Evolutionary conservation across 345 rosid species (phyloP).

Genomic region (Microcos paniculata): DNA sequence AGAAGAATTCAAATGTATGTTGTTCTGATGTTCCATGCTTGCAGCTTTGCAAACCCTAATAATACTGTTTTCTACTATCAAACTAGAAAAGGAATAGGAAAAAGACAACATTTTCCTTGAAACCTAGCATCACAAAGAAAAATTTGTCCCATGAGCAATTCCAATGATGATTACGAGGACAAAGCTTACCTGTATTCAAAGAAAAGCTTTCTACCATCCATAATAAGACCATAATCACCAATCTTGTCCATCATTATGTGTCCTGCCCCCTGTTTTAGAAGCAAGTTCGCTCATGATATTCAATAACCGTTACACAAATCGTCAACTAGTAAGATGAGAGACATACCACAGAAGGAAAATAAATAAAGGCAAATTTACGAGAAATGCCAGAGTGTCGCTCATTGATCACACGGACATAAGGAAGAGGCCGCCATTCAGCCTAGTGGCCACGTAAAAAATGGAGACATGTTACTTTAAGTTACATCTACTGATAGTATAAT

Average conservation of each 20-base stretch:
- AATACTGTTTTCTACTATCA: background rate
- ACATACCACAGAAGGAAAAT: conserved; percentile 87
- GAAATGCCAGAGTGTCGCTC: conserved; percentile 86
- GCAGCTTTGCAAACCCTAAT: background rate
- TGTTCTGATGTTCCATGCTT: too few relatives aligned
- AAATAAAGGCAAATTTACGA: conserved; percentile 95
- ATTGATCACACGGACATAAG: conserved; percentile 88
- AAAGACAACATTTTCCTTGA: background rate
- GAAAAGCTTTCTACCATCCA: conserved; percentile 78
- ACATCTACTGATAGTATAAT: background rate
- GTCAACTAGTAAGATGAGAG: conserved; percentile 8
- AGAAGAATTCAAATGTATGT: too few relatives aligned
- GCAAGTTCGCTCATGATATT: conserved; percentile 16
- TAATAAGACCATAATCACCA: conserved; percentile 78
- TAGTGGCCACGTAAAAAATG: conserved; percentile 19
- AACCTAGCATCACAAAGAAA: background rate
- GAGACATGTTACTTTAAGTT: conserved; percentile 9
- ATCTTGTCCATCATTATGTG: conserved; percentile 80
- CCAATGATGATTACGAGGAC: conserved; percentile 5
- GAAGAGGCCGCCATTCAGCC: conserved; percentile 99
- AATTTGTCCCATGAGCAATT: background rate
- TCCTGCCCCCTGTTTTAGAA: conserved; percentile 69
- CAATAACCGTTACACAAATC: conserved; percentile 13
- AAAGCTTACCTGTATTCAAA: conserved; percentile 78
- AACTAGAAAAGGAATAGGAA: background rate